phyloP scores from a whole-genome alignment of 306 rosid species.

The Cicer cuneatum region DNA sequence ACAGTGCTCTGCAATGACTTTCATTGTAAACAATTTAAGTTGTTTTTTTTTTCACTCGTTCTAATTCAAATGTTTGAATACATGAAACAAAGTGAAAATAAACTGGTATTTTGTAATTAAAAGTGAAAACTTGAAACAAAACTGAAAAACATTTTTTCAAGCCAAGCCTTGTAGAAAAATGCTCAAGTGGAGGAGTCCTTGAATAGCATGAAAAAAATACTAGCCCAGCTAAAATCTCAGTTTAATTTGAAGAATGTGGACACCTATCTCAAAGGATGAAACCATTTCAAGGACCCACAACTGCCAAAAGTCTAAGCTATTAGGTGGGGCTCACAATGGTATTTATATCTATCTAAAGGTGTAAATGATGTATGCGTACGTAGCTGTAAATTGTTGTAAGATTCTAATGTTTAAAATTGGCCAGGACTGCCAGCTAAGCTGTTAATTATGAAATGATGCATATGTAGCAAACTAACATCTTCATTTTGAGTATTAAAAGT shows the following conservation, averaged over 20 bases:
- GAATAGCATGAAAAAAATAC: constrained; percentile 16
- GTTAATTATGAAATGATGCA: constrained; percentile 24
- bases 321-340: not conserved
- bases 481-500: constrained; percentile 16
- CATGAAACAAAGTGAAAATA: not conserved
- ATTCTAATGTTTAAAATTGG: constrained; percentile 19
- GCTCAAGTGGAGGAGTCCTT: not conserved
- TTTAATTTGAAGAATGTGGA: constrained; percentile 14
- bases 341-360: constrained; percentile 2
- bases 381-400: constrained; percentile 9
- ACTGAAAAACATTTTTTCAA: not conserved
- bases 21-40: not conserved
- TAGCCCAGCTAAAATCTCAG: constrained; percentile 6
- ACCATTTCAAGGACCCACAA: constrained; percentile 23
- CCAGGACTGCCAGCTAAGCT: constrained; percentile 1
- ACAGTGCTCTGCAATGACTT: constrained; percentile 5
- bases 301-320: constrained; percentile 36
- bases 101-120: not conserved
- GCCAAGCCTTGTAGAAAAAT: constrained; percentile 5
- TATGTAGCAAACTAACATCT: constrained; percentile 15
- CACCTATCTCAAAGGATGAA: not conserved
- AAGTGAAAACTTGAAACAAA: not conserved
- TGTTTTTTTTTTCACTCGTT: not conserved
- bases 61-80: not conserved
- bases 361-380: constrained; percentile 17